Base-by-base conservation (phyloP, 2,329 filamentous ascomycete species). In the Pestalotiopsis sp. region DNA sequence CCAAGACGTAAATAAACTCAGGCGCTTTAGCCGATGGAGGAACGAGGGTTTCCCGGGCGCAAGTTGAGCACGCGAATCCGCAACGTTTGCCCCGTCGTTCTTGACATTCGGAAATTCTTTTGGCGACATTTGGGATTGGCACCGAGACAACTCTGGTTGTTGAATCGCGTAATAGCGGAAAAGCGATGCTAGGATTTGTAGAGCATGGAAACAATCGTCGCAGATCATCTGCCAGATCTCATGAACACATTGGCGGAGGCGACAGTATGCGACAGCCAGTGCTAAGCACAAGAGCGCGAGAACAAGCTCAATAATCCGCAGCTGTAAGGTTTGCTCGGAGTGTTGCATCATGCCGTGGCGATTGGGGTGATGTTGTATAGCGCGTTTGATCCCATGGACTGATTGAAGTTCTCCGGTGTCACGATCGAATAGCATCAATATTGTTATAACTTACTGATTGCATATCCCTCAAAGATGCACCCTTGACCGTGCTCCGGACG, bases 401-500 rank as follows among this genome's bases (percentile, higher is more conserved):
- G 14, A 9, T 23, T 23, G 57, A 59, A 11, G 14, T 14, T 27
- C 11, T 2, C 57, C 9, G 57, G 13, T 27, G 57, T 2, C 11
- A 23, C 9, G 14, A 2, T 59, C 9, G 6, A 52, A 14, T 20
- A 36, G 11, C 12, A 13, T 12, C 17, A 36, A 62, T 25, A 36
- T 23, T 36, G 56, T 39, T 27, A n/a, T 27, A 11, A 67, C 66
- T 67, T 67, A 67, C 66, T 9, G 27, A 49, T 38, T 56, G 45
- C 57, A 74, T 68, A 20, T 77, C 75, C 69, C 70, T 71, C 67
- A 85, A 75, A 64, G 83, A 81, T 66, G 82, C 80, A 62, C 82
- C 83, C 75, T 84, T 88, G 69, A 87, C 77, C 45, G 77, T 76
- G 52, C 82, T 78, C 72, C 82, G 83, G 68, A 79, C 76, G 67